Evolutionary conservation across 768 basidiomycete species (phyloP).

Genomic region (Clathrus columnatus): DNA sequence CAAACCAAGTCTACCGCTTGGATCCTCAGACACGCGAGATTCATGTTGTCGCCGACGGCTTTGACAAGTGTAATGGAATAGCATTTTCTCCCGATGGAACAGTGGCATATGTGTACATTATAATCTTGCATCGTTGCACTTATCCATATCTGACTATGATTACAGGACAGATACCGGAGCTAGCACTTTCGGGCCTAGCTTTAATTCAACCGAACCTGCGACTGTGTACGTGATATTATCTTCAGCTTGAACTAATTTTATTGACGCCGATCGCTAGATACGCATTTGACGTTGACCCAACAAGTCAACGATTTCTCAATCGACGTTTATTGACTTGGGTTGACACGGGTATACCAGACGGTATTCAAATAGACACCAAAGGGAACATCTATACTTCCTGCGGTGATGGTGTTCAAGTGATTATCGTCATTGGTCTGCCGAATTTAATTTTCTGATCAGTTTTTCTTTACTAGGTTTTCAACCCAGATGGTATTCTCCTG

Average conservation of each 20-base stretch:
- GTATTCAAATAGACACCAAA: conserved; percentile 51
- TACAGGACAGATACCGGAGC: conserved; percentile 9
- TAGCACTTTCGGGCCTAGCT: conserved; percentile 22
- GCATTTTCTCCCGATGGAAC: conserved; percentile 60
- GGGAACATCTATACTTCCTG: conserved; percentile 63
- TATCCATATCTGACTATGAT: not conserved
- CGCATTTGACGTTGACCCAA: conserved; percentile 55
- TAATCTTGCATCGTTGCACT: not conserved
- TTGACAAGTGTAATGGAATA: conserved; percentile 65
- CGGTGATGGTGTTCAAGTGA: conserved; percentile 58
- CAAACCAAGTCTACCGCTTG: conserved; percentile 72
- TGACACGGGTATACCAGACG: conserved; percentile 61
- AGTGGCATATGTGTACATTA: conserved; percentile 52
- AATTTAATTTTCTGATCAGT: not conserved
- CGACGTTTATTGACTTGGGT: conserved; percentile 59
- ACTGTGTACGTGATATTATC: conserved; percentile 44
- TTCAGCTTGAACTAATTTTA: not conserved
- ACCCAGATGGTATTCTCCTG: conserved; percentile 43
- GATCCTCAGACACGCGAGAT: conserved; percentile 57
- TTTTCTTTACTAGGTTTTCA: conserved; percentile 38
- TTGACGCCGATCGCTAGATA: conserved; percentile 40
- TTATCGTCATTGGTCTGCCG: no score
- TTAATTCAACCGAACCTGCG: conserved; percentile 50
- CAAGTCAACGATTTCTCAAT: conserved; percentile 44
- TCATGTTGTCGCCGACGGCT: conserved; percentile 69